A percentile compares a stretch with the other conserved stretches of the same genome.
Conservation (phyloP, 2,329 filamentous ascomycete species). For the Arthrinium phaeospermum region DNA sequence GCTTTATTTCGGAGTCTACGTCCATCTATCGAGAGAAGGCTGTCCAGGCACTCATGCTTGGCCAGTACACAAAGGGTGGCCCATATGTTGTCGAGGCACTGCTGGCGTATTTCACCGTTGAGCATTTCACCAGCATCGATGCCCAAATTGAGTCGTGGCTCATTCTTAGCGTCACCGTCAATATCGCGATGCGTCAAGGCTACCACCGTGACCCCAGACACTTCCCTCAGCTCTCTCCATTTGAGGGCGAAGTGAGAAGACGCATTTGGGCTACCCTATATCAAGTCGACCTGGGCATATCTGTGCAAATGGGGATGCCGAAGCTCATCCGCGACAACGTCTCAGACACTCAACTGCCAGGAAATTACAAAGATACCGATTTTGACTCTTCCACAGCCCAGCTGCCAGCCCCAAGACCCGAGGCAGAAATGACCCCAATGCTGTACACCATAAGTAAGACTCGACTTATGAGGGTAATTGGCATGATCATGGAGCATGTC, state of each 20-base stretch:
- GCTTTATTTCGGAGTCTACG: conserved; percentile 22
- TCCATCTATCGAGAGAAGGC: conserved; percentile 35
- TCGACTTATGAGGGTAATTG: conserved; percentile 28
- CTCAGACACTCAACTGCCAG: conserved; percentile 47
- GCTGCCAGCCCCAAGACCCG: conserved; percentile 43
- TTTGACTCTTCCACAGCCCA: conserved; percentile 42
- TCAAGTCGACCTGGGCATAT: conserved; percentile 48
- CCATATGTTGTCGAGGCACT: conserved; percentile 47
- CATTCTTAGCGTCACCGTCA: conserved; percentile 40
- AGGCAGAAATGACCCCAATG: conserved; percentile 37
- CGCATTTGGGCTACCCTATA: conserved; percentile 49
- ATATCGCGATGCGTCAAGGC: conserved; percentile 43
- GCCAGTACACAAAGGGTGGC: conserved; percentile 49
- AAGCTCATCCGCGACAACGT: conserved; percentile 43
- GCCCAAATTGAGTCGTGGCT: conserved; percentile 42
- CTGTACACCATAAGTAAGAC: conserved; percentile 33
- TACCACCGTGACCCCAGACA: conserved; percentile 52
- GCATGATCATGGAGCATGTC: conserved; percentile 27
- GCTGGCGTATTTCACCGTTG: conserved; percentile 41
- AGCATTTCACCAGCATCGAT: conserved; percentile 38
- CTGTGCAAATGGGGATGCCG: conserved; percentile 51
- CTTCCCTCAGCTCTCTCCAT: conserved; percentile 46
- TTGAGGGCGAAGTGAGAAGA: conserved; percentile 51
- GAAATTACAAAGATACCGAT: conserved; percentile 51
- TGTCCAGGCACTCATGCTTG: conserved; percentile 44